phyloP scores from a whole-genome alignment of 2,329 filamentous ascomycete species.

The Plenodomus tracheiphilus region DNA sequence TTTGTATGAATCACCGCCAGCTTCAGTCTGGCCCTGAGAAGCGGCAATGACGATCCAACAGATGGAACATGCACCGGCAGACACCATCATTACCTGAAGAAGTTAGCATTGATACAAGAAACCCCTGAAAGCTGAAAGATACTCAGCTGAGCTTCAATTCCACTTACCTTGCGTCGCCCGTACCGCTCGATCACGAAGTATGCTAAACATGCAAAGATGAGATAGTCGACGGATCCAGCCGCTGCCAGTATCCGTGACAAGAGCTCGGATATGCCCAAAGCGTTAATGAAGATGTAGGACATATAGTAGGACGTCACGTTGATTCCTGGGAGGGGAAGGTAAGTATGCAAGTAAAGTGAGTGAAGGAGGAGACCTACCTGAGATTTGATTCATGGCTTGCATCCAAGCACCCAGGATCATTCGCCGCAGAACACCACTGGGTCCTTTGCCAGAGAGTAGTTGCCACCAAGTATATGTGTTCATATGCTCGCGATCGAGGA shows the following conservation, averaged over 20 bases:
- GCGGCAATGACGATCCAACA: conserved; percentile 56
- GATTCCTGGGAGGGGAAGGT: too few species aligned
- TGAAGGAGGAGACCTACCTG: too few species aligned
- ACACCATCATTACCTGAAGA: conserved; percentile 51
- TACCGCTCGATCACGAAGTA: conserved; percentile 55
- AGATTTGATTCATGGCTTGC: conserved; percentile 52
- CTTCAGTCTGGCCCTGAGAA: conserved; percentile 46
- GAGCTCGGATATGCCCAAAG: conserved; percentile 42
- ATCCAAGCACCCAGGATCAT: conserved; percentile 53
- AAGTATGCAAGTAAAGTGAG: too few species aligned
- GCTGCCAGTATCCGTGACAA: conserved; percentile 43
- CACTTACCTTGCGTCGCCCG: conserved; percentile 46
- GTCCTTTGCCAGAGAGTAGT: conserved; percentile 48
- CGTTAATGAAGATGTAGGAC: conserved; percentile 47
- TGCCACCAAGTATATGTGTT: conserved; percentile 52
- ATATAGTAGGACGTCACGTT: conserved; percentile 47
- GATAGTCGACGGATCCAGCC: conserved; percentile 53
- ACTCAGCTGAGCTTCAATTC: neutral
- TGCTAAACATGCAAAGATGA: conserved; percentile 48
- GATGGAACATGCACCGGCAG: conserved; percentile 52
- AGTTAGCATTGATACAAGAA: conserved; percentile 2
- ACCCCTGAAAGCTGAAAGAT: too few species aligned
- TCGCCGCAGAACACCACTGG: conserved; percentile 47
- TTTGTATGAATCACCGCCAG: conserved; percentile 49
- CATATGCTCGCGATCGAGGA: conserved; percentile 50